phyloP scores from a whole-genome alignment of 1,139 yeast species.

The Kurtzmaniella quercitrusa region DNA sequence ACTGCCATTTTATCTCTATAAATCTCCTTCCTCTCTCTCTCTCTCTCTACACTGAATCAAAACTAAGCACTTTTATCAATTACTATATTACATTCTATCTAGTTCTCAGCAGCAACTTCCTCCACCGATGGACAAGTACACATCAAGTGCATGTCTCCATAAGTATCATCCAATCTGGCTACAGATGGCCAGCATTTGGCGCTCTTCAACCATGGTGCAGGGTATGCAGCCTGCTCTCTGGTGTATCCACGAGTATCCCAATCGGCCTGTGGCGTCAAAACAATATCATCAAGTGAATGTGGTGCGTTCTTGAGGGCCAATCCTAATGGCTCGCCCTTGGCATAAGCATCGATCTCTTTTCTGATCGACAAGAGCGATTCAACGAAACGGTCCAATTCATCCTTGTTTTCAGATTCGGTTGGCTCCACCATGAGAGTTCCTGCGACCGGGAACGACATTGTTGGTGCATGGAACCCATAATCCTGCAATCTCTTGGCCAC shows the following conservation, averaged over 20 bases:
- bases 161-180: constrained; percentile 87
- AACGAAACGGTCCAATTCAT: constrained; percentile 85
- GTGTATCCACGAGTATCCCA: constrained; percentile 83
- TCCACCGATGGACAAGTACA: constrained; percentile 91
- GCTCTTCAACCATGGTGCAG: constrained; percentile 65
- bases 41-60: too few relatives aligned
- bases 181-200: constrained; percentile 96
- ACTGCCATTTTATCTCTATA: too few relatives aligned
- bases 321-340: constrained; percentile 63
- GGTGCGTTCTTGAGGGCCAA: constrained; percentile 85
- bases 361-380: constrained; percentile 83
- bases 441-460: constrained; percentile 98
- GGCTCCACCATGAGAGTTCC: constrained; percentile 98
- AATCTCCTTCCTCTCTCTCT: too few relatives aligned
- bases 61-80: too few relatives aligned
- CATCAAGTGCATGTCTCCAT: constrained; percentile 87
- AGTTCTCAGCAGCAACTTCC: constrained; percentile 42
- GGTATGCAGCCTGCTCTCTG: constrained; percentile 91
- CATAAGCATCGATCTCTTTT: constrained; percentile 73
- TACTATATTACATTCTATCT: constrained; percentile 2
- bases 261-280: constrained; percentile 54
- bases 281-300: constrained; percentile 77
- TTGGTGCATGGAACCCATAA: constrained; percentile 98
- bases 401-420: constrained; percentile 87
- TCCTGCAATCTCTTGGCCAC: constrained; percentile 96